Base-by-base conservation (phyloP, 2,329 filamentous ascomycete genomes). In the Cladosporium sp. region DNA sequence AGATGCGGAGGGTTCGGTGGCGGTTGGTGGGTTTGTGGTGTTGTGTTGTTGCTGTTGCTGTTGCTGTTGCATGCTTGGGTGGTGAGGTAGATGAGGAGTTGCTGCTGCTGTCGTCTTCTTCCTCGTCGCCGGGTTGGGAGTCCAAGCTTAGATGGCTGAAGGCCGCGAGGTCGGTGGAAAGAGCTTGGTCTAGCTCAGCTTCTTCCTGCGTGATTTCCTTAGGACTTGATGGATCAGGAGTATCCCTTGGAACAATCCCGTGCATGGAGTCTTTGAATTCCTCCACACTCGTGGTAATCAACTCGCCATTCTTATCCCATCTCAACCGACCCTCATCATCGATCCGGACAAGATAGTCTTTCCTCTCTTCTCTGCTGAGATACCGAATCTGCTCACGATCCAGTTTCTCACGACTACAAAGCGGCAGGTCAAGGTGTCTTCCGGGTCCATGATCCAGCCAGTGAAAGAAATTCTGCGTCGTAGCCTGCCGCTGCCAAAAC, bases 401-500 rank as follows among this genome's bases (percentile, higher is more conserved):
- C 4, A 95, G 73, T 22, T 81, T 77, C 53, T 87, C 84, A 19
- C 90, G 78, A 1, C 87, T 82, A 55, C 89, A 91, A 0, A 78
- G 76, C 1, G 81, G 77, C 9, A 92, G 71, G 53, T 91, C 84
- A 30, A 92, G 64, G 39, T 78, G 66, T 55, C 72, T 80, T 0
- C 91, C 91, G 36, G 84, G 83, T 6, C 90, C 91, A 45, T 86
- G 76, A 63, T 95, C 90, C 0, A 95, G 75, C 90, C 90, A 95
- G 69, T 89, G 89, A 65, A 95, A 95, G 75, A 91, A 95, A 62
- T 91, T 94, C 64, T 95, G 84, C 3, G 82, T 79, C 0, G 88
- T 91, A 8, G 85, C 73, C 1, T 80, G 74, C 51, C 78, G 79
- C 65, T 88, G 88, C 91, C 90, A 95, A 55, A 85, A 80, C 52